Evolutionary conservation across 352 stramenopile species (phyloP), one percentile per base, ranked within the genome.

Genomic region (Aphanomyces stellatus): DNA sequence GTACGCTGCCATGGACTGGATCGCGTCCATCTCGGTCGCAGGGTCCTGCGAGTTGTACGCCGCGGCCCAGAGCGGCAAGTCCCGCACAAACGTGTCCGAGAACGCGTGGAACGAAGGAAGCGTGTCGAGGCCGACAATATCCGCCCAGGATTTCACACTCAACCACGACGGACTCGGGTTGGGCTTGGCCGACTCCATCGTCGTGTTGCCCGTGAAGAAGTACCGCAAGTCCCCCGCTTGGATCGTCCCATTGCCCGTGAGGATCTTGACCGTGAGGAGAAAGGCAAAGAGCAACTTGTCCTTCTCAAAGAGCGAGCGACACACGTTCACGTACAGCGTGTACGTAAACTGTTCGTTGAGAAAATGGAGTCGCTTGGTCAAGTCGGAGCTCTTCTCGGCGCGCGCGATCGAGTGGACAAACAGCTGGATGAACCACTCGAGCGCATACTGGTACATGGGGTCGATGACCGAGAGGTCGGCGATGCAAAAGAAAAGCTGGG

Each of bases 251-350:
- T 88, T 79, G 0, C 84, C 87, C 1, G 88, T 88, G 34, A 98
- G 77, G 35, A 98, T 96, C 69, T 98, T 98, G 65, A 96, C 88
- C 0, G 86, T 88, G 24, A 98, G 67, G 7, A 98, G 65, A 71
- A 98, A 98, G 25, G 88, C 92, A 65, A 98, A 98, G 5, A 98
- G 75, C 34, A 98, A 74, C 69, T 98, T 98, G 76, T 98, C 87
- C 56, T 97, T 97, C 71, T 98, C 95, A 72, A 98, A 98, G 7
- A 98, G 77, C 34, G 90, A 97, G 4, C 95, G 86, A 70, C 95
- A 98, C n/a, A 98, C 91, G 70, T 98, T 98, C 49, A 88, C 78
- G 74, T 98, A 98, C 57, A 98, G 73, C 46, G 96, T 85, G 57
- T 86, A 96, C 33, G 93, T 98, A 65, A 98, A 98, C 25, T 87